phyloP scores from a whole-genome alignment of 352 stramenopile genomes.

The Pythium monospermum region DNA sequence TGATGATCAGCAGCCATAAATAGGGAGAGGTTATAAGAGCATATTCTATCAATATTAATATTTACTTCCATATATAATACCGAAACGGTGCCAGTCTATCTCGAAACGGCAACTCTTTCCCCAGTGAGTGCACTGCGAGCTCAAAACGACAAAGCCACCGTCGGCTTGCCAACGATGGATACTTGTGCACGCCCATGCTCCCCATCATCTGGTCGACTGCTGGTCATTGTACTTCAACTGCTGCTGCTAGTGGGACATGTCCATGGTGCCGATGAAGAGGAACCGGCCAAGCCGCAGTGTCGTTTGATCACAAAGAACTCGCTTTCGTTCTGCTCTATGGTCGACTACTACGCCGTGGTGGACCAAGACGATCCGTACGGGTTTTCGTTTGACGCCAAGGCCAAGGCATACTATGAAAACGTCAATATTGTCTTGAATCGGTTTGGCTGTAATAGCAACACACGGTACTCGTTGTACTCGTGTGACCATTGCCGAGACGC shows the following conservation, averaged over 20 bases:
- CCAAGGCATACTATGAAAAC: constrained; percentile 76
- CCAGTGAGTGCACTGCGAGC: no score
- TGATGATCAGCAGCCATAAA: no score
- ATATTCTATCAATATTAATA: not conserved
- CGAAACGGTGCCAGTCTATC: no score
- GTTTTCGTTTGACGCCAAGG: constrained; percentile 43
- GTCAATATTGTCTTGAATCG: constrained; percentile 74
- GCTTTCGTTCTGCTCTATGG: constrained; percentile 79
- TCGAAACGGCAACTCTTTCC: not conserved
- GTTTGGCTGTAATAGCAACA: constrained; percentile 66
- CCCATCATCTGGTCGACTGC: no score
- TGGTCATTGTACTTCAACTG: no score
- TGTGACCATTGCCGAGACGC: constrained; percentile 80
- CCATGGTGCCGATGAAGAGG: constrained; percentile 28
- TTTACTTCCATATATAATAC: constrained; percentile 2
- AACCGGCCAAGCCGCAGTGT: constrained; percentile 42
- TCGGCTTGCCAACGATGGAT: no score
- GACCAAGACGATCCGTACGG: constrained; percentile 50
- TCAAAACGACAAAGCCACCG: no score
- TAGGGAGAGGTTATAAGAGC: no score
- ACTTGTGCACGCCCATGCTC: no score
- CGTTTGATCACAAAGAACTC: constrained; percentile 49
- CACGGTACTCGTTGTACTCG: constrained; percentile 73
- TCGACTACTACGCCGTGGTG: constrained; percentile 74
- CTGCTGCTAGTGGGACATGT: no score